Base-by-base conservation (phyloP, 2,329 filamentous ascomycete genomes). In the Dissoconium aciculare region DNA sequence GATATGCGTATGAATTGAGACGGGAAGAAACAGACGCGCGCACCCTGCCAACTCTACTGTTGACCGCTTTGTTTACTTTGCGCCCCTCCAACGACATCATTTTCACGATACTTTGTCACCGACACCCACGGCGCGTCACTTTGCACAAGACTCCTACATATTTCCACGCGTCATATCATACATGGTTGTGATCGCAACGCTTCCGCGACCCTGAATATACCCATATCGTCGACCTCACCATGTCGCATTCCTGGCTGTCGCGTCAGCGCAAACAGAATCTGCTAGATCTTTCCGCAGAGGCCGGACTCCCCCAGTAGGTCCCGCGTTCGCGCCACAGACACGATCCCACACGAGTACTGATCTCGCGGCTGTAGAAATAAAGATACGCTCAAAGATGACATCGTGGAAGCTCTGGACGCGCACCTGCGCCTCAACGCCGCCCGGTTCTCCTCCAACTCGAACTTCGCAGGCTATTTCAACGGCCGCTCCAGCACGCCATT, bases 381-480 rank as follows among this genome's bases (percentile, higher is more conserved):
- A 43, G 63, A 66, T 34, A 60, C 77, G 41, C 79, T 78, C 55
- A 93, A 93, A 59, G 63, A 66, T 41, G 83, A 93, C 28, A 70
- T 95, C 37, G 81, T 87, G 50, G 55, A 67, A 36, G 69, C 69
- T 26, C 70, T 92, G 40, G 79, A 91, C 46, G 67, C 75, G 27
- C 75, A 74, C 56, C 69, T 92, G 27, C 66, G 71, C 43, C 64
- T 69, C 39, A 78, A 93, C 59, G 64, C 70, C 44, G 62, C 69
- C 40, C 66, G 64, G 38, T 77, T 80, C 51, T 63, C 67, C 31
- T 62, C 63, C 35, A 71, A 84, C 42, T 58, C 74, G 32, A 64
- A 62, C 33, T 70, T 93, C 51, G 60, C 67, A 38, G 73, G 78
- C 37, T 94, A 83, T 66, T 94, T 81, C 63, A 71, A 68, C 51